Base-by-base conservation (phyloP, 371 early-diverging fungal species). In the Rhizopus microsporus region DNA sequence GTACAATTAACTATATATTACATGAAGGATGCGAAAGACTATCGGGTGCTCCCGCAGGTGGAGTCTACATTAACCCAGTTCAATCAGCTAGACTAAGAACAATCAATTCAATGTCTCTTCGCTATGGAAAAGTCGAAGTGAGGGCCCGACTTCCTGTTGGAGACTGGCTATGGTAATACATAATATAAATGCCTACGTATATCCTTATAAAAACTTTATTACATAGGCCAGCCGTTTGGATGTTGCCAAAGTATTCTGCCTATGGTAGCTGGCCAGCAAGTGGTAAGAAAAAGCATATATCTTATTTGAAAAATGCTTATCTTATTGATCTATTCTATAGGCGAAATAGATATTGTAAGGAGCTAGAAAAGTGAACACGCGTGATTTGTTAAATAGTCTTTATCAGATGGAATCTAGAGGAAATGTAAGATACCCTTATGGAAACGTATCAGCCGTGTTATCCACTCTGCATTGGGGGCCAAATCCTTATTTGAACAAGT, bases 181-280 rank as follows among this genome's bases (percentile, higher is more conserved):
- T 9, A 15, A 23, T 6, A 49, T 13, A 12, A 12, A 33, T 33
- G 7, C 16, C 23, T 0, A 31, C 4, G 4, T 23, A 37, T 39
- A 1, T 29, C 7, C 23, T 10, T 10, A 53, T n/a, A 30, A 5
- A 10, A 31, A 1, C 3, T 7, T 13, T 29, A n/a, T 31, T 6
- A n/a, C n/a, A 8, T 39, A 70, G 74, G 74, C 79, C 79, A 23
- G 81, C 81, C 3, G 82, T 88, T 50, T 87, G 87, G 87, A 76
- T 90, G 85, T 51, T 90, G 56, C 91, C 89, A n/a, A 82, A 73
- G 35, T 56, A 86, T 59, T 76, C 79, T 39, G 71, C 72, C 3
- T 90, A 90, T 60, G 91, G 89, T 23, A 48, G 59, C 23, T 90
- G 91, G 91, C 88, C 91, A 23, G 86, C 87, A 2, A 81, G 80